phyloP scores from a whole-genome alignment of 805 yeast species.

The Zygotorulaspora danielsina region DNA sequence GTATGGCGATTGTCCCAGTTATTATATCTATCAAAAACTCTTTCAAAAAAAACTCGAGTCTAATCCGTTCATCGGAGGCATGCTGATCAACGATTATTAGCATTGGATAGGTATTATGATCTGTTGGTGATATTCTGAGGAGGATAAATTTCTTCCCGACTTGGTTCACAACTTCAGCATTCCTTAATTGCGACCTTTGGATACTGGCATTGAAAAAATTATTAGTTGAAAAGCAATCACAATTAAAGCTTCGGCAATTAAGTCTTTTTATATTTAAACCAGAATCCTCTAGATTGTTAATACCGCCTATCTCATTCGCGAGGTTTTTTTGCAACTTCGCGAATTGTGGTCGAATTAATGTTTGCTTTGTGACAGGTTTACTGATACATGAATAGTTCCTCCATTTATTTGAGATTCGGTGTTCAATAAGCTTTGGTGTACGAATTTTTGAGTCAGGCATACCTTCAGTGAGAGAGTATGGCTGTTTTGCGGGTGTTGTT shows the following conservation, averaged over 20 bases:
- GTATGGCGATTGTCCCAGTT: conserved; percentile 19
- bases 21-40: conserved; percentile 35
- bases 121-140: conserved; percentile 24
- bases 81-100: conserved; percentile 68
- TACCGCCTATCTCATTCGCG: background rate
- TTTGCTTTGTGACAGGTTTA: background rate
- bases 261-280: background rate
- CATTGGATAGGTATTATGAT: conserved; percentile 7
- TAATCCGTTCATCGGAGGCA: conserved; percentile 75
- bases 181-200: conserved; percentile 19
- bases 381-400: background rate
- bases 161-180: conserved; percentile 47
- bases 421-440: conserved; percentile 4
- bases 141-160: conserved; percentile 63
- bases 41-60: conserved; percentile 49
- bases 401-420: conserved; percentile 1
- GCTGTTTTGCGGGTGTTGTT: background rate
- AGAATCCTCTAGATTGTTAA: background rate
- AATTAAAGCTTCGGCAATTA: background rate
- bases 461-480: background rate
- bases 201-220: conserved; percentile 3
- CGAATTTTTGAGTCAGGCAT: conserved; percentile 4
- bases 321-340: background rate
- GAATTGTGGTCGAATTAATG: background rate
- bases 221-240: background rate